phyloP scores from a whole-genome alignment of 1,284 basidiomycete genomes.

The Sutorius eximius region DNA sequence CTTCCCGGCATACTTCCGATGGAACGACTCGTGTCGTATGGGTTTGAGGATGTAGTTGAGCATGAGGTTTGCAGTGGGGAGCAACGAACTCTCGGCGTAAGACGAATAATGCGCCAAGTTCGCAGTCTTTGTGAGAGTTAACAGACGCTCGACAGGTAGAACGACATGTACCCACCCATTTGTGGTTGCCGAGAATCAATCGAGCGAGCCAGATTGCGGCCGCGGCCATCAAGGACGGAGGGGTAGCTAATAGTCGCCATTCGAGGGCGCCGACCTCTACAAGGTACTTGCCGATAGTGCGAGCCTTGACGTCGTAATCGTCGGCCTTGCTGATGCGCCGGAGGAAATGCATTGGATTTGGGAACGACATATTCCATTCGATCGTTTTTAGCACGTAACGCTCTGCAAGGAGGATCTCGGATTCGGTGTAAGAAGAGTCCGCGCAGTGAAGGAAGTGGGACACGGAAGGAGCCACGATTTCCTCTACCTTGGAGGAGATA shows the following conservation, averaged over 20 bases:
- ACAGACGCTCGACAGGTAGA: neutral
- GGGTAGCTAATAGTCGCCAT: conserved; percentile 77
- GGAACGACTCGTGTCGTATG: conserved; percentile 73
- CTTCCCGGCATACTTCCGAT: conserved; percentile 81
- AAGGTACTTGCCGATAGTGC: conserved; percentile 92
- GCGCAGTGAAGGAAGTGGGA: conserved; percentile 87
- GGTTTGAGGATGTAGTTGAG: conserved; percentile 87
- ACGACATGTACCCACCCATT: conserved; percentile 67
- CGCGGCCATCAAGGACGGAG: conserved; percentile 87
- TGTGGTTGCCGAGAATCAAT: conserved; percentile 77
- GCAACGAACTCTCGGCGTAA: conserved; percentile 81
- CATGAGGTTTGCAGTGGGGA: conserved; percentile 92
- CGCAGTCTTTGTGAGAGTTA: conserved; percentile 55
- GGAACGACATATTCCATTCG: conserved; percentile 90
- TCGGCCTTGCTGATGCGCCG: conserved; percentile 95
- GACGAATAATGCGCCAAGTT: conserved; percentile 92
- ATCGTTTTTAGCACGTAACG: conserved; percentile 90
- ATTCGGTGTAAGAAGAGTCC: conserved; percentile 83
- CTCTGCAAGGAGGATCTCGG: conserved; percentile 92
- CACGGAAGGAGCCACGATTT: conserved; percentile 90
- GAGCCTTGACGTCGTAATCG: conserved; percentile 87
- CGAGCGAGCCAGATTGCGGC: conserved; percentile 92
- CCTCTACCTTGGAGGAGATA: conserved; percentile 94
- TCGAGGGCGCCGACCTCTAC: conserved; percentile 91
- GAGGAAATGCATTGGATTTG: conserved; percentile 93